phyloP scores from a whole-genome alignment of 495 filamentous ascomycete genomes.

The Aspergillus homomorphus region DNA sequence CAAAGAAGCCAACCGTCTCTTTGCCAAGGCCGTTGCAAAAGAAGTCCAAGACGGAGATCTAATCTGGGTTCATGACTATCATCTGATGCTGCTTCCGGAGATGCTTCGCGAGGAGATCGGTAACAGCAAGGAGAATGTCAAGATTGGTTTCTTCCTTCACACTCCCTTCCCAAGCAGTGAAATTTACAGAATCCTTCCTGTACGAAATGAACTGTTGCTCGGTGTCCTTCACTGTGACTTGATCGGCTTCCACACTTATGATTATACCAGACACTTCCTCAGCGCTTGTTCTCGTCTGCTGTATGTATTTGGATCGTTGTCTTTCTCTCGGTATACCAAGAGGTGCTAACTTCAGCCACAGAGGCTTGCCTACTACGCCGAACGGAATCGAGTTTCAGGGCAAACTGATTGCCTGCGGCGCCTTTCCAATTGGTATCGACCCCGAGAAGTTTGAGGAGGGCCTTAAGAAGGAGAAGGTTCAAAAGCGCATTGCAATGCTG shows the following conservation, averaged over 20 bases:
- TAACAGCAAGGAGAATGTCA: conserved; percentile 73
- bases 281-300: conserved; percentile 88
- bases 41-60: conserved; percentile 87
- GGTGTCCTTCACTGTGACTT: conserved; percentile 89
- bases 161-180: conserved; percentile 97
- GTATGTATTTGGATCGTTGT: conserved; percentile 44
- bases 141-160: conserved; percentile 96
- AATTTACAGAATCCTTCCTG: conserved; percentile 92
- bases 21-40: conserved; percentile 76
- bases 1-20: conserved; percentile 81
- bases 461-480: conserved; percentile 77
- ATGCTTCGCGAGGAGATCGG: conserved; percentile 89
- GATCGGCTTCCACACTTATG: conserved; percentile 95
- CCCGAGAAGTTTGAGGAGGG: conserved; percentile 92
- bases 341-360: conserved; percentile 26
- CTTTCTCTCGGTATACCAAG: background rate
- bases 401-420: conserved; percentile 79
- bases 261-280: conserved; percentile 92
- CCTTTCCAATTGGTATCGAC: conserved; percentile 96
- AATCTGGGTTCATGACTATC: conserved; percentile 98
- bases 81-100: conserved; percentile 90
- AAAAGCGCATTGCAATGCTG: conserved; percentile 79
- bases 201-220: conserved; percentile 79
- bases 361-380: conserved; percentile 73
- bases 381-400: conserved; percentile 86